Evolutionary conservation across 345 rosid species (phyloP).

Genomic region (Bruguiera sexangula): DNA sequence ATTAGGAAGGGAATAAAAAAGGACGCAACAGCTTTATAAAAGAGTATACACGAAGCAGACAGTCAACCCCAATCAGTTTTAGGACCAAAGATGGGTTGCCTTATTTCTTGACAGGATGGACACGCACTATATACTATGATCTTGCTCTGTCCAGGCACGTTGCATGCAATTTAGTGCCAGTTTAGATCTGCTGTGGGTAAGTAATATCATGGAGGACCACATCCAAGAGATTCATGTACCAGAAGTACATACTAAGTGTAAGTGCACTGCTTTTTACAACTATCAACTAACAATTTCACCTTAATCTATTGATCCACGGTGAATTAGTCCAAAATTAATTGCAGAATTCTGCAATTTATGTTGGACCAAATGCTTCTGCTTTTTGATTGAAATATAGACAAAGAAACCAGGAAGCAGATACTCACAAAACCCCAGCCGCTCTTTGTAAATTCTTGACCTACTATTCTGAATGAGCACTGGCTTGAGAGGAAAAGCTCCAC

Average conservation of each 20-base stretch:
- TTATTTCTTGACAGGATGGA: not conserved
- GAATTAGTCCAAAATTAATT: not conserved
- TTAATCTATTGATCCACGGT: not conserved
- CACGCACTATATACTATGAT: not conserved
- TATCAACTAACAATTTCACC: too few relatives aligned
- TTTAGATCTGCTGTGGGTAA: not conserved
- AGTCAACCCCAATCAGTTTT: not conserved
- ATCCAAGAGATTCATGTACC: too few relatives aligned
- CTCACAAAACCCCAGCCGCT: conserved; percentile 96
- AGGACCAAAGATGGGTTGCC: not conserved
- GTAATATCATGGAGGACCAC: too few relatives aligned
- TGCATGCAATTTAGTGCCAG: not conserved
- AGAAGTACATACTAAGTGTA: too few relatives aligned
- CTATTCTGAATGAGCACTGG: conserved; percentile 67
- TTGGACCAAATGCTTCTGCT: conserved; percentile 1
- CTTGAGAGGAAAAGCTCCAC: conserved; percentile 71
- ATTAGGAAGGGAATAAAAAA: not conserved
- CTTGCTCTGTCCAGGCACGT: not conserved
- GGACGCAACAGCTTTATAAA: not conserved
- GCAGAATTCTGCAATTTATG: not conserved
- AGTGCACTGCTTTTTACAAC: too few relatives aligned
- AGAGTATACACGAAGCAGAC: too few relatives aligned
- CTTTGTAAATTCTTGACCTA: conserved; percentile 86
- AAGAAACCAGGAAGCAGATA: conserved; percentile 17
- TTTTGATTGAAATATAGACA: not conserved